Conservation (phyloP, 257 asterid species). For the Cruciata laevipes region DNA sequence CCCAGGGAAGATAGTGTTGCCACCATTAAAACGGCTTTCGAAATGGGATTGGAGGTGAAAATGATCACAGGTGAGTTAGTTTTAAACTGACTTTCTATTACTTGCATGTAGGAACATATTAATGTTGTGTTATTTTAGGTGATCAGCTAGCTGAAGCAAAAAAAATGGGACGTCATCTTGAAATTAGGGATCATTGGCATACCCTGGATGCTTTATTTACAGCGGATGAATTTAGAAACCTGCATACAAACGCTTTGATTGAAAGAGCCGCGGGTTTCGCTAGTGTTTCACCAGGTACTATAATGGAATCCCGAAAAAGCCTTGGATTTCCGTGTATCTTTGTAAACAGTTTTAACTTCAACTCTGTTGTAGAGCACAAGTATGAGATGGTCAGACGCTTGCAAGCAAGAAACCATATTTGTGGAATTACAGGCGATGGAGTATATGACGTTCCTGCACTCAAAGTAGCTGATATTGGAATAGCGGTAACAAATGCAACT, state of each 20-base stretch:
- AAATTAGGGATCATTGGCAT: slow-evolving; percentile 85
- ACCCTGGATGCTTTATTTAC: slow-evolving; percentile 77
- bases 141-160: slow-evolving; percentile 80
- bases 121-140: slow-evolving; percentile 23
- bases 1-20: slow-evolving; percentile 96
- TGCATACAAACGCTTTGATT: slow-evolving; percentile 62
- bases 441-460: slow-evolving; percentile 84
- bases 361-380: slow-evolving; percentile 48
- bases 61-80: slow-evolving; percentile 71
- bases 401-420: slow-evolving; percentile 69
- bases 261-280: slow-evolving; percentile 88
- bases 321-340: background rate
- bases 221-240: slow-evolving; percentile 38
- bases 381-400: slow-evolving; percentile 73
- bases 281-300: slow-evolving; percentile 80
- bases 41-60: slow-evolving; percentile 89
- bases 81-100: background rate
- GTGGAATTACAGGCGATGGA: slow-evolving; percentile 94
- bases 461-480: slow-evolving; percentile 77
- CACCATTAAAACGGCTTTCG: slow-evolving; percentile 75
- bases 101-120: background rate
- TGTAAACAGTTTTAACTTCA: background rate
- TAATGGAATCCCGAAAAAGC: slow-evolving; percentile 11
- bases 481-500: slow-evolving; percentile 78
- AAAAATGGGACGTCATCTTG: slow-evolving; percentile 75